Evolutionary conservation across 2,329 filamentous ascomycete genomes (phyloP).

Genomic region (Colletotrichum navitas): DNA sequence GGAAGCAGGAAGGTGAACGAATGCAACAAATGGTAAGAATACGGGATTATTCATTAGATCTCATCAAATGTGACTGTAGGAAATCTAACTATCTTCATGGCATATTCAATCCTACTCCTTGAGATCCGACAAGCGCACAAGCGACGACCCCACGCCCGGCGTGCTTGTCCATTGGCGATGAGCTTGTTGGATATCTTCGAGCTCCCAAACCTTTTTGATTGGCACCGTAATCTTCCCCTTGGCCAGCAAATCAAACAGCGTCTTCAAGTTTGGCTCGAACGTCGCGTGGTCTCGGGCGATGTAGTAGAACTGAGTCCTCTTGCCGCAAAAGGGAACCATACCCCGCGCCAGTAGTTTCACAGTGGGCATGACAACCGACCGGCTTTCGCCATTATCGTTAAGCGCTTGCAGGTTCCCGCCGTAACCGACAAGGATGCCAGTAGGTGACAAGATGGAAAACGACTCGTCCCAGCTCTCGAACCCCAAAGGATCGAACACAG

Average conservation of each 20-base stretch:
- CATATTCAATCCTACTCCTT: neutral
- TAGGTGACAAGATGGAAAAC: conserved; percentile 56
- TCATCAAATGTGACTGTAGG: neutral
- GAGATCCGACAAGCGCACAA: conserved; percentile 48
- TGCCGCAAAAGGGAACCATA: conserved; percentile 41
- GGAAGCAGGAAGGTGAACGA: conserved; percentile 16
- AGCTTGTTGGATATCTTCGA: conserved; percentile 55
- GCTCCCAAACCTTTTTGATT: conserved; percentile 56
- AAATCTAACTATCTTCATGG: neutral
- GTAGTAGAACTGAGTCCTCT: conserved; percentile 53
- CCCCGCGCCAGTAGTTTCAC: conserved; percentile 51
- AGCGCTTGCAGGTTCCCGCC: conserved; percentile 53
- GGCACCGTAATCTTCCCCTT: conserved; percentile 51
- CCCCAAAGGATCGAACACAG: conserved; percentile 62
- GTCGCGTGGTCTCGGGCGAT: conserved; percentile 51
- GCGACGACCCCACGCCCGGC: conserved; percentile 52
- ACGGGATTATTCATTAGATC: neutral
- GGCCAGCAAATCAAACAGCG: conserved; percentile 49
- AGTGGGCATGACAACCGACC: conserved; percentile 50
- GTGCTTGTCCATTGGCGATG: conserved; percentile 54
- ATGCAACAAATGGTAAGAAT: neutral
- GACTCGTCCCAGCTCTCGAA: conserved; percentile 65
- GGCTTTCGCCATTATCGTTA: conserved; percentile 47
- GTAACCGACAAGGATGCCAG: conserved; percentile 57
- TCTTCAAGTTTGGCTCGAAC: conserved; percentile 49